These are phyloP conservation scores for Meredithiella fracta DNA, from an alignment of 2,329 filamentous ascomycete genomes.

Conservation along the genomic window DNA sequence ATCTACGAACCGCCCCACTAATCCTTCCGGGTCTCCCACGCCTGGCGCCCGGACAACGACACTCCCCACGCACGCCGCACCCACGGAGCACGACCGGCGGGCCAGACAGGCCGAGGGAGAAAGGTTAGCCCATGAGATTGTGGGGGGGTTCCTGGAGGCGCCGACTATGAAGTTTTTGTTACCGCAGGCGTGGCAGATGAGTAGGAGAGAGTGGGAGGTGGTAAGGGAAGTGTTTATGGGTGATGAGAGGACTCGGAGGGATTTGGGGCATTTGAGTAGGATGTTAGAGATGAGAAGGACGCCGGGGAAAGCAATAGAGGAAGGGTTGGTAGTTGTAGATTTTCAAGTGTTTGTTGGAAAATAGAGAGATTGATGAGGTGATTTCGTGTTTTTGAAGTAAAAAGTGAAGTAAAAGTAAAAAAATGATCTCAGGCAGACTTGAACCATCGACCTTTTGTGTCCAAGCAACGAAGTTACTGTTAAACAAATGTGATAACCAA, in stretches of 20 bases:
- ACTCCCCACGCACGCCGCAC: conserved; percentile 6
- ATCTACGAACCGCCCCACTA: background rate
- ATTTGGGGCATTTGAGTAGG: conserved; percentile 39
- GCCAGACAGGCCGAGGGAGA: conserved; percentile 27
- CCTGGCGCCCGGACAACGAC: conserved; percentile 17
- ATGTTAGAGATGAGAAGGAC: conserved; percentile 30
- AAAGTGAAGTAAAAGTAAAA: background rate
- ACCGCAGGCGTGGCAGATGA: conserved; percentile 50
- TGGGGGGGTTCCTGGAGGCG: conserved; percentile 44
- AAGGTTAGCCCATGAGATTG: conserved; percentile 41
- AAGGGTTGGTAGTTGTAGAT: background rate
- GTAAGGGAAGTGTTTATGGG: conserved; percentile 51
- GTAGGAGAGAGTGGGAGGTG: conserved; percentile 56
- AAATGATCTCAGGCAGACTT: conserved; percentile 12
- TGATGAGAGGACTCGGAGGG: conserved; percentile 47
- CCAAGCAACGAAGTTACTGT: conserved; percentile 4
- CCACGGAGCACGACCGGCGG: conserved; percentile 9
- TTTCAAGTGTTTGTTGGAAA: background rate
- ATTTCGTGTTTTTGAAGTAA: too few species aligned
- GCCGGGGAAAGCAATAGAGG: background rate
- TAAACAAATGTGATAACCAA: conserved; percentile 14
- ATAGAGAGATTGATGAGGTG: too few species aligned
- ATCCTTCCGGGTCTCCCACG: conserved; percentile 20
- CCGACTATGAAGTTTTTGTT: conserved; percentile 55
- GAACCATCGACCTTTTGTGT: conserved; percentile 13